phyloP scores from a whole-genome alignment of 352 stramenopile species.

The Globisporangium heterothallicum region DNA sequence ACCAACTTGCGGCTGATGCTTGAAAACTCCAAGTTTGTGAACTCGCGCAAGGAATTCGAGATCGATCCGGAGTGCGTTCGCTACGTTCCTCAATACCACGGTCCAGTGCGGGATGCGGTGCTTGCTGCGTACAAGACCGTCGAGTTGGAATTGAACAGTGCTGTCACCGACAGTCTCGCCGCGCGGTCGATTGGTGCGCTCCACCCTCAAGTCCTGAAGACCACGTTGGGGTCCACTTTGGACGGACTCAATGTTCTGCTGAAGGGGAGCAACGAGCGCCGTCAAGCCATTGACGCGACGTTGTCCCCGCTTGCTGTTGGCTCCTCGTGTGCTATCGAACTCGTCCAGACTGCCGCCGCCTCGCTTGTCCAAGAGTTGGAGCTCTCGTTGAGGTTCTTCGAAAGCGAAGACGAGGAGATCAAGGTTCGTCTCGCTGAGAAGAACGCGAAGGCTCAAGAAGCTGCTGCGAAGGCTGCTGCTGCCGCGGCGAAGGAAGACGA shows the following conservation, averaged over 20 bases:
- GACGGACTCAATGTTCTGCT: slow-evolving; percentile 56
- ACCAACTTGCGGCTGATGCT: slow-evolving; percentile 84
- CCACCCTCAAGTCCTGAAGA: slow-evolving; percentile 66
- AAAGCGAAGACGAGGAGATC: slow-evolving; percentile 51
- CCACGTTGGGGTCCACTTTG: slow-evolving; percentile 40
- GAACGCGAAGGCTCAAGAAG: slow-evolving; percentile 56
- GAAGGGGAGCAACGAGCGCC: slow-evolving; percentile 51
- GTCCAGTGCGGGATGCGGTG: slow-evolving; percentile 63
- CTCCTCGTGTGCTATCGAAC: slow-evolving; percentile 33
- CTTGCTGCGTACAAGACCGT: slow-evolving; percentile 61
- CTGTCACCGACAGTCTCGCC: slow-evolving; percentile 18
- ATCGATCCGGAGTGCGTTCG: slow-evolving; percentile 37
- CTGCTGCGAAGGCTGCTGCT: slow-evolving; percentile 60
- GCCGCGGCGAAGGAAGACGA: slow-evolving; percentile 78
- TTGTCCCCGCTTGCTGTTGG: slow-evolving; percentile 13
- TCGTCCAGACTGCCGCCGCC: slow-evolving; percentile 36
- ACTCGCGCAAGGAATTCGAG: slow-evolving; percentile 34
- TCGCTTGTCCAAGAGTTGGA: slow-evolving; percentile 45
- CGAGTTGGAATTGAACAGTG: slow-evolving; percentile 68
- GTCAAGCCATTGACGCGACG: slow-evolving; percentile 17
- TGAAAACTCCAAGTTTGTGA: slow-evolving; percentile 83
- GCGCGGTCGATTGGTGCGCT: slow-evolving; percentile 21
- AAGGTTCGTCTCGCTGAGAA: slow-evolving; percentile 51
- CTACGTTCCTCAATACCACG: slow-evolving; percentile 82
- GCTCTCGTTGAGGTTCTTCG: slow-evolving; percentile 51